Evolutionary conservation across 768 basidiomycete species (phyloP), one percentile per base, ranked within the genome.

Genomic region (Russula sp.): DNA sequence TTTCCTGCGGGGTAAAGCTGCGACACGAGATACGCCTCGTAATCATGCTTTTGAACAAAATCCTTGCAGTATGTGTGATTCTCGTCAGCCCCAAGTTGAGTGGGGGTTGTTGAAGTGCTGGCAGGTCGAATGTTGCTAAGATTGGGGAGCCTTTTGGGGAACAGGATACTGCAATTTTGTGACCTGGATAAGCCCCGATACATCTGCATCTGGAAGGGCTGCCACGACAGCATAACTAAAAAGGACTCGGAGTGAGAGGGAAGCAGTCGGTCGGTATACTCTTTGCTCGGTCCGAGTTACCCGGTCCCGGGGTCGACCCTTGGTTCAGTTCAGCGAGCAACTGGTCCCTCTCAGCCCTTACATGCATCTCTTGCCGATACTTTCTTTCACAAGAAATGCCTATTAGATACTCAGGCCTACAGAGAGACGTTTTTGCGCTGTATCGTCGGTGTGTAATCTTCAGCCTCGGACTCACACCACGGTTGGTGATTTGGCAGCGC

Each of bases 1-100:
- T 79, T 68, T n/a, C 77, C 71, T n/a, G 75, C 74, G n/a, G 91
- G 88, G 70, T 84, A 93, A 72, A 89, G 83, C 47, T 85, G 84
- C 5, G 85, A 84, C 35, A 80, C 77, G 34, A 94, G 77, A 71
- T 81, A 91, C 16, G 87, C 85, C 56, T 92, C 89, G 71, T 92
- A 89, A 77, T 94, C 91, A 69, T 89, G 83, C 75, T 84, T 88
- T 63, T 79, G 84, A 57, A 94, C 86, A 60, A 89, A 77, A 42
- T 84, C 78, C 62, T 72, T 80, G 80, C 91, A 94, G 70, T 91
- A 91, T 49, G 77, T 78, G 16, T 74, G 70, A 45, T 87, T 81
- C 67, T 84, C 70, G 40, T 71, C 70, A 27, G 68, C 65, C 53
- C 71, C 73, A 37, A 67, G 65, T 14, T 55, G 59, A 2, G 66